phyloP scores from a whole-genome alignment of 257 asterid genomes.

The Solanum etuberosum region DNA sequence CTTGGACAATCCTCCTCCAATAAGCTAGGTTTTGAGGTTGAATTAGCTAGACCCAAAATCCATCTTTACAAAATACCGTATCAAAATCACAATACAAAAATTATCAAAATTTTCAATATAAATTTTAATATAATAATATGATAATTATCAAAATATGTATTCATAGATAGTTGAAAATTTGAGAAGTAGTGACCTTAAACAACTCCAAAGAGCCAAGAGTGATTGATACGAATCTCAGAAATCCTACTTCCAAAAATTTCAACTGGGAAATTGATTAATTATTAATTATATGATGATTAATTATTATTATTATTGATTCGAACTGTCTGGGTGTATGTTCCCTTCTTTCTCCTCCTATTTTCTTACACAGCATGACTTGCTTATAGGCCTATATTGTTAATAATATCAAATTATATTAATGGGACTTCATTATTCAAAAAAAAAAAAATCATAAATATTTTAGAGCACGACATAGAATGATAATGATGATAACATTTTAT shows the following conservation, averaged over 20 bases:
- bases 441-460: not conserved
- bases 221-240: not conserved
- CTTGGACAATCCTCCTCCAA: not conserved
- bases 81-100: not conserved
- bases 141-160: not conserved
- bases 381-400: not conserved
- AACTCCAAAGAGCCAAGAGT: not conserved
- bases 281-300: too few species aligned
- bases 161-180: not conserved
- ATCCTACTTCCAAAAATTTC: not conserved
- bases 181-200: not conserved
- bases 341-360: not conserved
- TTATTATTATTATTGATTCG: not conserved
- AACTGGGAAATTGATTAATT: not conserved
- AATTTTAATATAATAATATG: not conserved
- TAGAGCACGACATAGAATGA: not conserved
- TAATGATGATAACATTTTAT: not conserved
- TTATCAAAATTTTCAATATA: not conserved
- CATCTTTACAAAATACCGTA: not conserved
- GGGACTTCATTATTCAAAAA: not conserved
- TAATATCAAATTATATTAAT: too few species aligned
- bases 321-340: not conserved
- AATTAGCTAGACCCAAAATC: not conserved
- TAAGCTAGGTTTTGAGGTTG: not conserved
- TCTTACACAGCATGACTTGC: not conserved